Conservation (phyloP, 768 basidiomycete genomes). For the Tephrocybe rancida region DNA sequence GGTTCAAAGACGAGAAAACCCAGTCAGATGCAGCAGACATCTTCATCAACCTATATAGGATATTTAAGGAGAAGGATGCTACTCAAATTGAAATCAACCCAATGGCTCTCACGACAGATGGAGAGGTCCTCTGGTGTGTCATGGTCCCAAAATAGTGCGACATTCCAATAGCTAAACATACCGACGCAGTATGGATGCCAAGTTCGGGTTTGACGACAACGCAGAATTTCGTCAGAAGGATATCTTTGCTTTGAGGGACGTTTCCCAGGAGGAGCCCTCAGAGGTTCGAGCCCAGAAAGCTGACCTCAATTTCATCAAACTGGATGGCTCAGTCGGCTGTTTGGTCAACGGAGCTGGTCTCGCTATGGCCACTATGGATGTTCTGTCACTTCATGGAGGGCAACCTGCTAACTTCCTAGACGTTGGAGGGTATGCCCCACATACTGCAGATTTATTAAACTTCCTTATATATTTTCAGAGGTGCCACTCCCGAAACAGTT, state of each 20-base stretch:
- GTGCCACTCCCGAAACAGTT: conserved; percentile 98
- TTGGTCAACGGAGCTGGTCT: conserved; percentile 98
- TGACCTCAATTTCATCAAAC: conserved; percentile 97
- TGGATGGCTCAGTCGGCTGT: conserved; percentile 96
- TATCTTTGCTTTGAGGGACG: conserved; percentile 86
- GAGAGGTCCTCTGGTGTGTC: conserved; percentile 84
- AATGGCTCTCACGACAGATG: conserved; percentile 89
- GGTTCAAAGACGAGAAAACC: conserved; percentile 73
- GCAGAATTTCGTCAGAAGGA: conserved; percentile 97
- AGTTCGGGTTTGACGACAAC: conserved; percentile 99
- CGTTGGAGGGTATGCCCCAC: conserved; percentile 78
- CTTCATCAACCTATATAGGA: conserved; percentile 91
- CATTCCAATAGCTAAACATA: conserved; percentile 8
- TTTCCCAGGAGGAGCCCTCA: conserved; percentile 93
- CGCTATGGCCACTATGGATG: conserved; percentile 99
- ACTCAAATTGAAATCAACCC: conserved; percentile 99
- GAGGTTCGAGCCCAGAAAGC: conserved; percentile 98
- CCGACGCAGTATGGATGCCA: conserved; percentile 95
- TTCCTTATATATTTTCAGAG: conserved; percentile 45
- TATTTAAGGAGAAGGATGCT: conserved; percentile 99
- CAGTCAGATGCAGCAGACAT: conserved; percentile 89
- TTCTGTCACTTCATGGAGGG: conserved; percentile 93
- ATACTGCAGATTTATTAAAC: neutral
- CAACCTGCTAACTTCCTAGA: conserved; percentile 99
- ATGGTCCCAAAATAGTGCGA: conserved; percentile 5